Base-by-base conservation (phyloP, 1,139 yeast species). In the Diutina neorugosa region DNA sequence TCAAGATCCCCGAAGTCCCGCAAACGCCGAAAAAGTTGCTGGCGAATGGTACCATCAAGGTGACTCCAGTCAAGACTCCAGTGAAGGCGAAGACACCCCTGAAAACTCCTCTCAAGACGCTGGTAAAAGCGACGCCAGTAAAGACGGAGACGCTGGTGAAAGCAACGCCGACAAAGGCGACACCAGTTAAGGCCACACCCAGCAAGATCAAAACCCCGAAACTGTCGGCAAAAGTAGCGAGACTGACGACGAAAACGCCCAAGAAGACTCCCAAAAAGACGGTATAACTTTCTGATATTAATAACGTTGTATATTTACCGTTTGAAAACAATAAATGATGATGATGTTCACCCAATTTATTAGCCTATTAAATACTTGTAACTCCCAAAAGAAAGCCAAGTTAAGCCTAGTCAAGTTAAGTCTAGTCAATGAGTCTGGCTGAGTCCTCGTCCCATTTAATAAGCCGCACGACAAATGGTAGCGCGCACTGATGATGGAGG, bases 1-100 rank as follows among this genome's bases (percentile, higher is more conserved):
- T 46, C 23, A 46, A 46, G 40, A 46, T 46, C 21, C 50, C 50
- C n/a, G 50, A 46, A n/a, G 34, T 23, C 20, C 25, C 25, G 27
- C 20, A 44, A 23, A 42, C 44, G 25, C 44, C 44, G 25, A 42
- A 20, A 20, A 42, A 42, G 25, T 14, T 18, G 11, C 25, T 20
- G 25, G n/a, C 25, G 8, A 42, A 18, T 20, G 20, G 20, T 16
- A 16, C 20, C 11, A 40, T 16, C 11, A 20, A n/a, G 12, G 20
- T 18, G 20, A 43, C 46, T 20, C 25, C 46, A 12, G 48, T 23
- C 16, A 44, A 4, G 31, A 14, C 18, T 14, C n/a, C 48, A 4
- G 11, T 27, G 12, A 23, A 21, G 14, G n/a, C 23, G 7, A 43
- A 16, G 21, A 43, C 46, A n/a, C 48, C 48, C 19, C 16, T 8